phyloP scores from a whole-genome alignment of 768 basidiomycete species.

The Boletus rubroflammeus region DNA sequence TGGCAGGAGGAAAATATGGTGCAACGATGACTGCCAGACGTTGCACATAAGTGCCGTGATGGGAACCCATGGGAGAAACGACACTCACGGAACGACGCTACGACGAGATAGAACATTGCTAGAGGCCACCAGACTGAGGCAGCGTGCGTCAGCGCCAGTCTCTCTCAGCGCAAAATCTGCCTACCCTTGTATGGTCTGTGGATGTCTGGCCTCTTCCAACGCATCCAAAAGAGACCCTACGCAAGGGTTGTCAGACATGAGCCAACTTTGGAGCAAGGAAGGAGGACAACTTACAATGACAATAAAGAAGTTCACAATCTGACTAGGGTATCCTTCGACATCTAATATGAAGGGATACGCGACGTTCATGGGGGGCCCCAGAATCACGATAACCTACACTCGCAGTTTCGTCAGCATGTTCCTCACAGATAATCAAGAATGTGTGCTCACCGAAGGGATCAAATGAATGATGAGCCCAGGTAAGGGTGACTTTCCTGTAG shows the following conservation, averaged over 20 bases:
- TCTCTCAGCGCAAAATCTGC: not conserved
- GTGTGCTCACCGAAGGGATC: conserved; percentile 43
- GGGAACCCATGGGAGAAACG: not conserved
- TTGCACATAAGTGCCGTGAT: not conserved
- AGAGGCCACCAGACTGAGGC: conserved; percentile 48
- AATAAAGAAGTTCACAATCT: conserved; percentile 56
- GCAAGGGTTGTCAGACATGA: not conserved
- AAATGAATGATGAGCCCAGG: conserved; percentile 55
- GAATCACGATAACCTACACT: conserved; percentile 47
- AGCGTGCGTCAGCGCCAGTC: not conserved
- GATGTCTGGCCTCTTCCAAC: conserved; percentile 46
- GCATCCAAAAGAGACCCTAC: conserved; percentile 54
- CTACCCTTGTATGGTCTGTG: conserved; percentile 52
- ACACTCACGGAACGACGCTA: conserved; percentile 46
- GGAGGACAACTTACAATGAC: conserved; percentile 40
- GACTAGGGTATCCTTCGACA: conserved; percentile 45
- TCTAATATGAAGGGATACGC: conserved; percentile 63
- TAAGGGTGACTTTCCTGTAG: conserved; percentile 44
- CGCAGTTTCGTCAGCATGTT: not conserved
- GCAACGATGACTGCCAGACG: conserved; percentile 44
- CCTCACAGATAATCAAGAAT: not conserved
- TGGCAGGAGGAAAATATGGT: conserved; percentile 52
- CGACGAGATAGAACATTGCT: conserved; percentile 51
- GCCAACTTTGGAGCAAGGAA: too few relatives aligned
- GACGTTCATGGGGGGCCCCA: conserved; percentile 49